Percentiles rank a stretch among this genome's conserved stretches.
These are phyloP conservation scores for Lentinula edodes DNA, from an alignment of 768 basidiomycete species.

Conservation along the genomic window DNA sequence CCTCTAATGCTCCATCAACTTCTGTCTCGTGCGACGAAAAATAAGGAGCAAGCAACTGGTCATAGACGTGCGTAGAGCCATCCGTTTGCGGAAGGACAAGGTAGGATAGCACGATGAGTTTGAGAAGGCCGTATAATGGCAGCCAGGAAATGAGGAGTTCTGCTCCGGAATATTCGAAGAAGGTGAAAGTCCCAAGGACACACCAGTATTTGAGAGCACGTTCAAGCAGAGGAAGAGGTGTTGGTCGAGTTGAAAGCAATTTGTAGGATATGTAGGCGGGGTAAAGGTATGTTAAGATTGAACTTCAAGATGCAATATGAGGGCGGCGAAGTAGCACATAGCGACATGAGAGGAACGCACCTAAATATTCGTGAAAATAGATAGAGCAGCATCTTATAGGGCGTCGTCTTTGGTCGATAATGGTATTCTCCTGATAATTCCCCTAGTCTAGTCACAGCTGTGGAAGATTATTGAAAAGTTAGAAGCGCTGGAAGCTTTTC, in stretches of 20 bases:
- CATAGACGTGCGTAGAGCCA: conserved; percentile 84
- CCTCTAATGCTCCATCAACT: conserved; percentile 77
- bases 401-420: neutral
- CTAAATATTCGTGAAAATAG: conserved; percentile 44
- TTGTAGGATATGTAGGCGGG: conserved; percentile 98
- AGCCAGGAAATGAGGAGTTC: conserved; percentile 92
- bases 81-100: conserved; percentile 86
- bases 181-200: conserved; percentile 78
- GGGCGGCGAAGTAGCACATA: neutral
- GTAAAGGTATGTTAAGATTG: conserved; percentile 78
- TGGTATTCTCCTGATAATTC: neutral
- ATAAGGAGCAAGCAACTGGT: conserved; percentile 73
- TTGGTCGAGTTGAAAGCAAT: conserved; percentile 80
- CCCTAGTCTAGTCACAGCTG: neutral
- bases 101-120: conserved; percentile 82
- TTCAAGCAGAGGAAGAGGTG: conserved; percentile 79
- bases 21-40: conserved; percentile 77
- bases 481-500: neutral
- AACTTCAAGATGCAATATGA: conserved; percentile 31
- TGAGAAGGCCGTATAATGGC: conserved; percentile 81
- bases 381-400: conserved; percentile 38
- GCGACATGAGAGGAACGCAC: conserved; percentile 20
- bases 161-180: conserved; percentile 61
- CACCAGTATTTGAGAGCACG: conserved; percentile 98
- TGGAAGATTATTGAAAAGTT: neutral